Conservation (phyloP, 2,329 filamentous ascomycete genomes). For the Coleophoma crateriformis region DNA sequence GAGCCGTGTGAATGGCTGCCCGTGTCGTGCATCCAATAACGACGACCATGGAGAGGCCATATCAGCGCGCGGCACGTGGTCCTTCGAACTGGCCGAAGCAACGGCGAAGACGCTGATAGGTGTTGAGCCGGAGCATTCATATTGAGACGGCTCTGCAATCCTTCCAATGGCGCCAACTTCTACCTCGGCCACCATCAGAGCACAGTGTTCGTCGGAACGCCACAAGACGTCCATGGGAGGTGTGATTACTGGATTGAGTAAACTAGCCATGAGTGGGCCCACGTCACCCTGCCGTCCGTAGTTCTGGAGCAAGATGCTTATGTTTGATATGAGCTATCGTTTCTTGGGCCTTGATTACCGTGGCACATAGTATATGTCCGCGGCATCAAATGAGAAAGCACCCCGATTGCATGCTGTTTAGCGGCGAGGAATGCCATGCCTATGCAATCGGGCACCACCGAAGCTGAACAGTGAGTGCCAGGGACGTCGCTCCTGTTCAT, state of each 20-base stretch:
- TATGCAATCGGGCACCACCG: too few species aligned
- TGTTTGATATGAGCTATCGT: too few species aligned
- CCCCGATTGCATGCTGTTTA: too few species aligned
- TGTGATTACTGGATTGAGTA: not conserved
- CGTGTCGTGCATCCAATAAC: not conserved
- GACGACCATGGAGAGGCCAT: not conserved
- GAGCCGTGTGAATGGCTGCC: not conserved
- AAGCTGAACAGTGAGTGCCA: too few species aligned
- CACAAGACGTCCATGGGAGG: not conserved
- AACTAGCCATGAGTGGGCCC: not conserved
- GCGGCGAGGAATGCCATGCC: too few species aligned
- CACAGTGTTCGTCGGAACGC: not conserved
- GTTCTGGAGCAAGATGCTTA: too few species aligned
- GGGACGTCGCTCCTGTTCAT: too few species aligned
- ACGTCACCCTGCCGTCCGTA: not conserved
- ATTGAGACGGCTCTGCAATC: not conserved
- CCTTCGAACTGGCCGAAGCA: not conserved
- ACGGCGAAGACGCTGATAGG: not conserved
- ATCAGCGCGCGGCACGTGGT: not conserved
- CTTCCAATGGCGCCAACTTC: not conserved
- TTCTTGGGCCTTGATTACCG: too few species aligned
- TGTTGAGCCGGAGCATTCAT: not conserved
- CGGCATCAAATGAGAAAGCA: too few species aligned
- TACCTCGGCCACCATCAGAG: not conserved
- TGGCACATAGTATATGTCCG: too few species aligned